Evolutionary conservation across 2,329 filamentous ascomycete genomes (phyloP).

Genomic region (Paecilomyces formosus): DNA sequence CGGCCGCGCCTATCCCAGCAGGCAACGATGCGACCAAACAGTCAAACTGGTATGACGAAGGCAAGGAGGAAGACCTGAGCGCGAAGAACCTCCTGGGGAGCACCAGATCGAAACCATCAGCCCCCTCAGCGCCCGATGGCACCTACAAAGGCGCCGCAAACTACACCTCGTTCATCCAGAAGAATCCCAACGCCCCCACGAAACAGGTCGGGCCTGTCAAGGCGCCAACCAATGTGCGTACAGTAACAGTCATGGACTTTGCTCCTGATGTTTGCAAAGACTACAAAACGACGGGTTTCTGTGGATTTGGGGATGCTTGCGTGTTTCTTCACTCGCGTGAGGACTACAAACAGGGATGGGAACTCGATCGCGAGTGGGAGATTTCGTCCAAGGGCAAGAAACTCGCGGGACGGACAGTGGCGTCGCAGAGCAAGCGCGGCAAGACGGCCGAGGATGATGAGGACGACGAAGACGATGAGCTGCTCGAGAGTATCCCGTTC

Average conservation of each 20-base stretch:
- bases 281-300: constrained; percentile 69
- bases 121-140: constrained; percentile 44
- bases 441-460: constrained; percentile 43
- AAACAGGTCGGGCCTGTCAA: constrained; percentile 78
- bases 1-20: constrained; percentile 53
- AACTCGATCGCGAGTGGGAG: constrained; percentile 92
- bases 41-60: constrained; percentile 82
- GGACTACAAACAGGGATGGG: constrained; percentile 81
- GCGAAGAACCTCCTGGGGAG: constrained; percentile 39
- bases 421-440: constrained; percentile 36
- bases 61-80: constrained; percentile 43
- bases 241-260: constrained; percentile 83
- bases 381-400: constrained; percentile 57
- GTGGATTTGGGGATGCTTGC: constrained; percentile 69
- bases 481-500: constrained; percentile 80
- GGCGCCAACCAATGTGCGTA: constrained; percentile 77
- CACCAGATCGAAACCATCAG: constrained; percentile 15
- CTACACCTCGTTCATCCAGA: constrained; percentile 67
- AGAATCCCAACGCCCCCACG: constrained; percentile 65
- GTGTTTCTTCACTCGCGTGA: constrained; percentile 59
- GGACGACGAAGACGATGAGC: constrained; percentile 57
- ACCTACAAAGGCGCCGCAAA: constrained; percentile 71
- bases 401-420: constrained; percentile 40
- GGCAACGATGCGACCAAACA: constrained; percentile 85
- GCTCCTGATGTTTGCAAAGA: constrained; percentile 94